phyloP scores from a whole-genome alignment of 2,329 filamentous ascomycete genomes.

The Curvularia verruculosa region DNA sequence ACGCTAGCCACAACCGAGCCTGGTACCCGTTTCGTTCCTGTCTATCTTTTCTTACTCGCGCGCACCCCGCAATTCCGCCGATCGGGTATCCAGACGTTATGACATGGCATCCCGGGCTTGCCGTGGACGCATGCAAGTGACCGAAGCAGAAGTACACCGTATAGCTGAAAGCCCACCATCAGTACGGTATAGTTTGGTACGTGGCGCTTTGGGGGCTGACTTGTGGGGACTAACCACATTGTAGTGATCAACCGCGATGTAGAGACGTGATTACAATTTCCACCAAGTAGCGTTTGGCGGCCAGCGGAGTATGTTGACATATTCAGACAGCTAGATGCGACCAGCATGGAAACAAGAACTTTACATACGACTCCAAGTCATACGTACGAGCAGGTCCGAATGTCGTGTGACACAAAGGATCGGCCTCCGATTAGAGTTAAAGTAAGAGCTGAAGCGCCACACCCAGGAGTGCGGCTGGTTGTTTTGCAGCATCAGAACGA shows the following conservation, averaged over 20 bases:
- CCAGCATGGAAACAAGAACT: not conserved
- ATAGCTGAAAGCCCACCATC: not conserved
- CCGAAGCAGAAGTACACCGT: not conserved
- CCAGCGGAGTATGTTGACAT: not conserved
- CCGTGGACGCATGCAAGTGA: not conserved
- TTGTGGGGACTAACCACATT: not conserved
- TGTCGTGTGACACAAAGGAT: not conserved
- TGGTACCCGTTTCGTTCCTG: not conserved
- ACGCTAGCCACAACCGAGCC: constrained; percentile 20
- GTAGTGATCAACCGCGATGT: not conserved
- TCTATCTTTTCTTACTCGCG: constrained; percentile 1
- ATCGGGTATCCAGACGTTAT: not conserved
- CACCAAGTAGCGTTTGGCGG: not conserved
- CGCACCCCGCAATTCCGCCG: constrained; percentile 1
- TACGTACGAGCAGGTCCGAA: not conserved
- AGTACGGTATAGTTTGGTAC: not conserved
- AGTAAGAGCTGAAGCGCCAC: not conserved
- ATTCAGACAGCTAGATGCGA: not conserved
- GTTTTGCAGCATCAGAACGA: not conserved
- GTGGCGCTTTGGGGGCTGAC: not conserved
- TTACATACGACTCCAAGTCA: not conserved
- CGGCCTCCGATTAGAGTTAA: not conserved
- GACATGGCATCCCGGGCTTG: not conserved
- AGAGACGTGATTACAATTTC: not conserved
- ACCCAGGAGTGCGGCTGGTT: not conserved